Conservation (phyloP, 371 early-diverging fungal genomes). For the Basidiobolus meristosporus region DNA sequence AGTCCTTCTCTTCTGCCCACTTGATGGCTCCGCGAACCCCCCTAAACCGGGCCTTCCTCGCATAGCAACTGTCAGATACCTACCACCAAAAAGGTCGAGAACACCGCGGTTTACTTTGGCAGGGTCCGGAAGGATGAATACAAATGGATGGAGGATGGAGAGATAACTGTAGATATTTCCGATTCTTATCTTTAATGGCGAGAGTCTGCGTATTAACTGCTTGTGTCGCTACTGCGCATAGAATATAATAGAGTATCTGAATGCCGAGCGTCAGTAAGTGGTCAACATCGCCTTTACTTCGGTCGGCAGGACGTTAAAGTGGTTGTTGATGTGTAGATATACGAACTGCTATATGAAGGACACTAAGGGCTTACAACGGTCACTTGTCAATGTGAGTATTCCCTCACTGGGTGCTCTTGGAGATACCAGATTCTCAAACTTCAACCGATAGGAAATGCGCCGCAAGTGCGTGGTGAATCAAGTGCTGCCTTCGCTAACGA, state of each 20-base stretch:
- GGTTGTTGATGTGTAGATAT: slow-evolving; percentile 6
- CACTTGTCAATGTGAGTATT: background rate
- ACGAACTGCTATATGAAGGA: slow-evolving; percentile 3
- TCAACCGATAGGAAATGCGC: slow-evolving; percentile 23
- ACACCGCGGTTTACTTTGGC: slow-evolving; percentile 13
- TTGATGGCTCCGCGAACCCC: no score
- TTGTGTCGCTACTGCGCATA: slow-evolving; percentile 1
- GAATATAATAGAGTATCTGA: slow-evolving; percentile 24
- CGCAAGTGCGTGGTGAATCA: slow-evolving; percentile 18
- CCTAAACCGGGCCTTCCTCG: slow-evolving; percentile 1
- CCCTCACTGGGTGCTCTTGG: background rate
- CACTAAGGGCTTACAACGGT: background rate
- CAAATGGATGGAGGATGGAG: slow-evolving; percentile 25
- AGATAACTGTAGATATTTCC: slow-evolving; percentile 13
- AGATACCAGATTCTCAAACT: background rate
- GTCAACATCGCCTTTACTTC: background rate
- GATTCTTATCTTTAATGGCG: background rate
- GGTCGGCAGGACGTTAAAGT: background rate
- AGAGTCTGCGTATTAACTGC: background rate
- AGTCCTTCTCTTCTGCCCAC: no score
- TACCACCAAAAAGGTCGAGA: slow-evolving; percentile 8
- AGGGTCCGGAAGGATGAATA: slow-evolving; percentile 15
- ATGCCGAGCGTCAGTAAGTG: slow-evolving; percentile 30
- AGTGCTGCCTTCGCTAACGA: slow-evolving; percentile 22
- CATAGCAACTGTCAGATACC: slow-evolving; percentile 8